Percentiles rank a stretch among this genome's conserved stretches.
Conservation (phyloP, 2,329 filamentous ascomycete genomes). For the Setomelanomma holmii region DNA sequence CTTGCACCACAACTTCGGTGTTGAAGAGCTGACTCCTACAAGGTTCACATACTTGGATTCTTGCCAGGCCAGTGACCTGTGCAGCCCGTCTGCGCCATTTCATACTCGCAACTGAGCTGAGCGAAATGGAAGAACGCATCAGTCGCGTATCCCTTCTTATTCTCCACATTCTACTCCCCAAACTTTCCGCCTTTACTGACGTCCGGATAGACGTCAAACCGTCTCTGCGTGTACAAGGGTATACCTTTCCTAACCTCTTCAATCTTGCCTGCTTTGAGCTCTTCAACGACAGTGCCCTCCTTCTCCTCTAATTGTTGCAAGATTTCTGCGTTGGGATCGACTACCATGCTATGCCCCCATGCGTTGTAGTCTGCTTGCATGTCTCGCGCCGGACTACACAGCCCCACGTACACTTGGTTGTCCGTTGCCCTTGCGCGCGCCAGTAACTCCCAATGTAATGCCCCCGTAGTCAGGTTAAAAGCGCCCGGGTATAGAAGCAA, state of each 20-base stretch:
- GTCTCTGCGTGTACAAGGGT: conserved; percentile 80
- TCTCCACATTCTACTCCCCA: conserved; percentile 37
- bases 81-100: no score
- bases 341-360: conserved; percentile 89
- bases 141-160: no score
- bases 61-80: no score
- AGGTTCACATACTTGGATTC: no score
- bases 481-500: conserved; percentile 92
- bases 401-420: conserved; percentile 90
- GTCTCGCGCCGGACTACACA: conserved; percentile 91
- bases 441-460: conserved; percentile 87
- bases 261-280: conserved; percentile 54
- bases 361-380: conserved; percentile 80
- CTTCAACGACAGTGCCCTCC: conserved; percentile 76
- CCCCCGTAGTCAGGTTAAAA: conserved; percentile 93
- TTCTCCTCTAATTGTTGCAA: conserved; percentile 78
- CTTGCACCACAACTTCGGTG: no score
- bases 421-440: conserved; percentile 86
- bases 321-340: conserved; percentile 87
- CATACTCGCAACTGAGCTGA: no score
- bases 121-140: no score
- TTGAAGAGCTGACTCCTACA: no score
- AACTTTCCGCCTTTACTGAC: conserved; percentile 68
- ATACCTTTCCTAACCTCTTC: conserved; percentile 68
- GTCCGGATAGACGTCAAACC: conserved; percentile 96